A percentile compares a stretch with the other conserved stretches of the same genome.
Conservation (phyloP, 2,329 filamentous ascomycete genomes). For the Dothiorella sarmentorum region DNA sequence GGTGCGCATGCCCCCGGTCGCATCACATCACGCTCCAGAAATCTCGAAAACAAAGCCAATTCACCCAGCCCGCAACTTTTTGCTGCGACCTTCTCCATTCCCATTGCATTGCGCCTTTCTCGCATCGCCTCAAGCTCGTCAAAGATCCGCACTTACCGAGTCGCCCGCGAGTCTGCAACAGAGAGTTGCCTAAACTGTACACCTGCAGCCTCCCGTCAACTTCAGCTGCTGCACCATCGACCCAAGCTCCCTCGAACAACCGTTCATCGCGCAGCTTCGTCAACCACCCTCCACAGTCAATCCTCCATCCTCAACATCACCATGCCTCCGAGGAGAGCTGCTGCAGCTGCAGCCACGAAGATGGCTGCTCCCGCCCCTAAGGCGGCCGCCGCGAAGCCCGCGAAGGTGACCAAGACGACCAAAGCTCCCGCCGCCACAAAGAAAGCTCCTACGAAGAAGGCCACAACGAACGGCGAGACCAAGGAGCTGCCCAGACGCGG, state of each 20-base stretch:
- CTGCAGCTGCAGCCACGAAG: constrained; percentile 12
- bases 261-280: background rate
- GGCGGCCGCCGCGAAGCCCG: constrained; percentile 26
- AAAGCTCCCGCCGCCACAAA: constrained; percentile 20
- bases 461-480: constrained; percentile 29
- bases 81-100: background rate
- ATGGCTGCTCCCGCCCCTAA: constrained; percentile 26
- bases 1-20: constrained; percentile 1
- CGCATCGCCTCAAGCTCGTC: background rate
- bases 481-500: constrained; percentile 14
- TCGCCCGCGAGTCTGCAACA: background rate
- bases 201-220: constrained; percentile 7
- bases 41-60: constrained; percentile 16
- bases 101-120: background rate
- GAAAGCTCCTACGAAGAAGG: constrained; percentile 28
- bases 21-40: constrained; percentile 17
- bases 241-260: background rate
- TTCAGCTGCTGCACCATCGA: constrained; percentile 9
- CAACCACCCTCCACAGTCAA: background rate
- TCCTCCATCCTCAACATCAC: background rate
- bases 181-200: background rate
- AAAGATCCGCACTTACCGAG: background rate
- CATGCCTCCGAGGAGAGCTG: constrained; percentile 16
- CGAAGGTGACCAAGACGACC: constrained; percentile 25
- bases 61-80: constrained; percentile 2